Evolutionary conservation across 2,329 filamentous ascomycete species (phyloP), one percentile per base, ranked within the genome.

Genomic region (Didymella lethalis): DNA sequence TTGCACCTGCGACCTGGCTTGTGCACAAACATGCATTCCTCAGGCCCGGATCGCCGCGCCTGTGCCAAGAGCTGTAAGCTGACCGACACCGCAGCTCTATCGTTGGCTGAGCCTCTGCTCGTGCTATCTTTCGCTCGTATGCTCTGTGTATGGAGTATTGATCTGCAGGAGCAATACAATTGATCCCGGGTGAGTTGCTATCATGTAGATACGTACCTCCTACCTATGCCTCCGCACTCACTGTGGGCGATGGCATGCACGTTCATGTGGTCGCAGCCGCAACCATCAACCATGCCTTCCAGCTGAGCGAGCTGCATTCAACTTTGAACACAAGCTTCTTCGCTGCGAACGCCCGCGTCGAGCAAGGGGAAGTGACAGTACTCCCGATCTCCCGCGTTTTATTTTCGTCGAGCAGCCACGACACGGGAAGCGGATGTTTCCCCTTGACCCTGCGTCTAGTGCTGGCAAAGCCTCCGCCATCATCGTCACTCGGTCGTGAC

Each of bases 271-370:
- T 11, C 11, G 11, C 16, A 14, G 50, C 56, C 41, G 41, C 56
- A 59, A 54, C 41, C 56, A 48, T 54, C 51, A 32, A 23, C 23
- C 32, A 40, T 43, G 14, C 16, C 38, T 20, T 41, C 45, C 46
- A 34, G 50, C 47, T 54, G 56, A 50, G 51, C 50, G 41, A 43
- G 56, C 56, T 54, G 56, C 50, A 29, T 54, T 54, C 56, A 59
- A 50, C 50, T 51, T 20, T 25, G 36, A 16, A 40, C 29, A 51
- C 54, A 57, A 50, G 32, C 29, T 45, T 29, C 29, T 45, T 29
- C 29, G 38, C 40, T 38, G 38, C 23, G 45, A 23, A 47, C 47
- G 32, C 48, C 54, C 28, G 38, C 49, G 50, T 40, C 31, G 56
- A 50, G 49, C 32, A 41, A 46, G 41, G 40, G 31, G 48, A 49